Evolutionary conservation across 2,329 filamentous ascomycete species (phyloP), one percentile per base, ranked within the genome.

Genomic region (Fusarium sublunatum): DNA sequence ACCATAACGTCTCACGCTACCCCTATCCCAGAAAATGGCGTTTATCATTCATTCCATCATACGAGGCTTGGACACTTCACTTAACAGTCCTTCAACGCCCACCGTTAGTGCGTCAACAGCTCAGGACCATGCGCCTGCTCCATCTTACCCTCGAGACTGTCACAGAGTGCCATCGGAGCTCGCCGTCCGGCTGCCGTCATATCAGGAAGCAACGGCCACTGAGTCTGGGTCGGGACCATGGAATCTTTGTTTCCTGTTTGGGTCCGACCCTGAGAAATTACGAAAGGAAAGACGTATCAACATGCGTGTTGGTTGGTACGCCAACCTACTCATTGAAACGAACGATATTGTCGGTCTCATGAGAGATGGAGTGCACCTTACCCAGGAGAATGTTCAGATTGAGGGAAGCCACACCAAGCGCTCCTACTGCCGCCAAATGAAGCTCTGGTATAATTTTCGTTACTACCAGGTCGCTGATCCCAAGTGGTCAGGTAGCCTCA

Each of bases 221-320:
- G 7, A 31, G 5, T 10, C 29, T 4, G 19, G 19, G 19, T 2
- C 2, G 19, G n/a, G n/a, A 19, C 29, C 29, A 7, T 36, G 34
- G 34, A 7, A 19, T n/a, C 2, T 19, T 4, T 7, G 5, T 2
- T 19, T 36, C 34, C 4, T 3, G 2, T 36, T 36, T 9, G 15
- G 7, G 7, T 36, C 34, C 2, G n/a, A 36, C 34, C n/a, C n/a
- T 1, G 34, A 36, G 5, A 4, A 8, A 9, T 19, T 36, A 9
- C 34, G 34, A 15, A 36, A 8, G 34, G 9, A 19, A 19, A 8
- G 34, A 7, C 2, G 7, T n/a, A 19, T 36, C 34, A 15, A 36
- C n/a, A 36, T 10, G 15, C 7, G 7, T 9, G 15, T 19, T 10
- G 34, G 34, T 76, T 49, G 35, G 35, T 10, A 2, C 15, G 46